Percentiles rank a stretch among this genome's conserved stretches.
phyloP scores from a whole-genome alignment of 371 early-diverging fungal genomes.

The Phascolomyces articulosus region DNA sequence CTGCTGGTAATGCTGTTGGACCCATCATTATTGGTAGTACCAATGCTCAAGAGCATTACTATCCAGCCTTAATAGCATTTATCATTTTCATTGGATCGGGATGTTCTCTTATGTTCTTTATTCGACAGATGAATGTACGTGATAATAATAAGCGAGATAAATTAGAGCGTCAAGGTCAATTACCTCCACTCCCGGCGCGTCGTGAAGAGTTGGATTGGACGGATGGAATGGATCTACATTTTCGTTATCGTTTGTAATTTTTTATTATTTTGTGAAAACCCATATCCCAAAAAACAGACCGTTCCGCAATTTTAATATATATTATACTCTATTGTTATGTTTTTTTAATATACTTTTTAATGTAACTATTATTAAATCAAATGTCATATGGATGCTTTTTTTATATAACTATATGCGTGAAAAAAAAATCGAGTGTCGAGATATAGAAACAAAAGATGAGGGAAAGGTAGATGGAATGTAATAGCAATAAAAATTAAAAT shows the following conservation, averaged over 20 bases:
- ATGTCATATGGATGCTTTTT: no score
- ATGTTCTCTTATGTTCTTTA: background rate
- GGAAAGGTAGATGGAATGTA: no score
- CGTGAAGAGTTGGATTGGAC: conserved; percentile 28
- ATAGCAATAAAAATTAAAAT: no score
- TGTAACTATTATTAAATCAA: no score
- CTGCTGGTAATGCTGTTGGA: conserved; percentile 12
- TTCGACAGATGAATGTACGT: conserved; percentile 26
- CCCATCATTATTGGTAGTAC: conserved; percentile 14
- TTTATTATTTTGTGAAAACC: no score
- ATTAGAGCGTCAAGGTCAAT: background rate
- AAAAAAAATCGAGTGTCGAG: no score
- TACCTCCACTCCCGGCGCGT: conserved; percentile 1
- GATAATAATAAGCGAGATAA: conserved; percentile 14
- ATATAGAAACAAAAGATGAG: no score
- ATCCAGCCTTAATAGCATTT: conserved; percentile 29
- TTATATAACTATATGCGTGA: no score
- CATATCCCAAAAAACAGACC: no score
- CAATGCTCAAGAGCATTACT: conserved; percentile 12
- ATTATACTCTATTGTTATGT: no score
- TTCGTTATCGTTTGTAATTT: conserved; percentile 36
- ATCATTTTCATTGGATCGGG: conserved; percentile 5
- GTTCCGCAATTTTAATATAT: no score
- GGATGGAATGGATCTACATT: conserved; percentile 35
- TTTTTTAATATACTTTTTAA: no score